Base-by-base conservation (phyloP, 1,284 basidiomycete genomes). In the Amylostereum areolatum region DNA sequence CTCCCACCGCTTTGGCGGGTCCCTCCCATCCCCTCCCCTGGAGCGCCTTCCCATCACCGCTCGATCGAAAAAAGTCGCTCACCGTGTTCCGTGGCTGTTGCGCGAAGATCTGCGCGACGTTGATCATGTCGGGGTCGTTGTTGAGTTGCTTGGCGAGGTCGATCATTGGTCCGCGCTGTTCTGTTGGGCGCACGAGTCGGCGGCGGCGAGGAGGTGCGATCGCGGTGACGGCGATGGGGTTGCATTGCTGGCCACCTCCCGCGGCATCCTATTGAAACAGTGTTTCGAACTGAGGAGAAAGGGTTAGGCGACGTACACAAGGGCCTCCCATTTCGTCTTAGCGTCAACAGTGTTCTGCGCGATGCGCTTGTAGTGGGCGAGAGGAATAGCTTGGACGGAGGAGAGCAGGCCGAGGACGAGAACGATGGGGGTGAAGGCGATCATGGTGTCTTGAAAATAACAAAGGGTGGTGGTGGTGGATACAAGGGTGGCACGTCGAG, bases 141-240 rank as follows among this genome's bases (percentile, higher is more conserved):
- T 75, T 73, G 45, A 84, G 72, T 24, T 69, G 59, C 62, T 83
- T 83, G 35, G 77, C 78, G 30, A 84, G 72, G 57, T 77, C 71
- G 51, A 85, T 70, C 77, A 84, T 80, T 12, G 60, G 57, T 85
- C 82, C 7, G 77, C 81, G 7, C 74, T 69, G 57, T 84, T 61
- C 58, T 85, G 82, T 61, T 85, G 82, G 11, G 75, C 81, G 57
- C 82, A 85, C 45, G 70, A 63, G 24, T 73, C 77, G 0, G 77
- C 74, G 4, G 66, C 75, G 25, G 77, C 76, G 12, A 83, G 70
- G 24, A 84, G 69, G 18, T 6, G 59, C 58, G 57, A 81, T 80
- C 0, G 79, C 73, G 1, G 63, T 68, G 28, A 80, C 67, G 0
- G 81, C 75, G 47, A 79, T 61, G 4, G 73, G 65, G 57, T 79